Base-by-base conservation (phyloP, 2,329 filamentous ascomycete genomes). In the Monosporascus sp. region DNA sequence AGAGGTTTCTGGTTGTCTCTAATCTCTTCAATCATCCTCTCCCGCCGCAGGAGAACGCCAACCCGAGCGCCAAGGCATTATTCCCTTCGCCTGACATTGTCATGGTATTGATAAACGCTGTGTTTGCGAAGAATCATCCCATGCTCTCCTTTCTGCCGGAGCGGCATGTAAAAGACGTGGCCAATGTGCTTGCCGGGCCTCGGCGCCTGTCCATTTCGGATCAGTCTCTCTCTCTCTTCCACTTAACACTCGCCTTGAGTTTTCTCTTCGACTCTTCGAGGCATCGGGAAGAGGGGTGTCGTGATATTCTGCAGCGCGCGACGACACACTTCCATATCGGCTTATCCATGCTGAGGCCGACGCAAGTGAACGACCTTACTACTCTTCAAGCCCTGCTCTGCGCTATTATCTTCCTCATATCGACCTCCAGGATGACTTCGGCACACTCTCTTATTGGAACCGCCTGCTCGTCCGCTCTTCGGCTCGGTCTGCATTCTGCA, bases 381-480 rank as follows among this genome's bases (percentile, higher is more conserved):
- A 49, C 37, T 39, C 46, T 52, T 36, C 51, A 52, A 27, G 47
- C 51, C 17, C 15, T 49, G n/a, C 24, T 52, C 22, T 48, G 51
- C 27, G 51, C 51, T 18, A 39, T 52, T 24, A 22, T 52, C 8
- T 52, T 52, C 20, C 51, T 52, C 46, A 39, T 52, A n/a, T 52
- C 47, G 11, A 52, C 51, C 14, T 52, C 51, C 14, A 48, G 51
- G 18, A 37, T 52, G 3, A 27, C 34, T 24, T 31, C 39, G 25
- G 51, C 51, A 15, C 51, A 52, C 25, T 46, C 51, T 38, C 51
- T 52, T n/a, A 49, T 52, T 22, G 51, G 46, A 37, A 38, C 27
- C 14, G 51, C 51, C 47, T 52, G 51, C 47, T 52, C 51, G 6
- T 48, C 47, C 7, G 51, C 27, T 27, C 37, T 48, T 4, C 51